Evolutionary conservation across 1,139 yeast species (phyloP), one percentile per base, ranked within the genome.

Genomic region (Magnusiomyces magnusii): DNA sequence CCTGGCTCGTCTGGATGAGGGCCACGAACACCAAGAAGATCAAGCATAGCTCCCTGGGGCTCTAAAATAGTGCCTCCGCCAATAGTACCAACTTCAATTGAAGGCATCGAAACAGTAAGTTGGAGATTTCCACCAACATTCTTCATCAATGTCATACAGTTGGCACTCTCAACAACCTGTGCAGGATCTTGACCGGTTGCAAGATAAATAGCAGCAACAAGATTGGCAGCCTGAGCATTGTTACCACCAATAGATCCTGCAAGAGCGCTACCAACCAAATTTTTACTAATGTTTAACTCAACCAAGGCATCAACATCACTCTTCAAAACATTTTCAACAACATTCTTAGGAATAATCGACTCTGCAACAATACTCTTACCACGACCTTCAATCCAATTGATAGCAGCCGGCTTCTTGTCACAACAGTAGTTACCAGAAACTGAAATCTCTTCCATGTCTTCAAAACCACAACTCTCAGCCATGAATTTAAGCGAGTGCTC

Each of bases 141-240:
- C 69, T 86, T 86, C 95, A 95, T 91, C 66, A 93, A 78, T 1
- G 99, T 93, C 65, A 95, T 92, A 85, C 99, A 95, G 76, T 92
- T 93, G 42, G 97, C 90, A 61, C 95, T 86, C 76, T 93, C 99
- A 59, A 95, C 98, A 70, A 92, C 93, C 76, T 91, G 98, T 1
- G 98, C 98, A 17, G 98, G 98, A 75, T 93, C 99, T 78, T 93
- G 99, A 61, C 99, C 99, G 65, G 96, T 84, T 2, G 99, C 99
- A 66, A 93, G 78, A 73, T 76, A 93, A 34, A 93, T 86, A 13
- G 99, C 98, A 36, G 99, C 93, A 47, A 93, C 93, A 68, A 93
- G 77, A 72, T 93, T 93, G 54, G 99, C 96, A 55, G 99, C 98
- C 67, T 93, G 99, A 0, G 99, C 99, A 71, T 95, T 93, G 76